Base-by-base conservation (phyloP, 768 basidiomycete genomes). In the Suillus luteus region DNA sequence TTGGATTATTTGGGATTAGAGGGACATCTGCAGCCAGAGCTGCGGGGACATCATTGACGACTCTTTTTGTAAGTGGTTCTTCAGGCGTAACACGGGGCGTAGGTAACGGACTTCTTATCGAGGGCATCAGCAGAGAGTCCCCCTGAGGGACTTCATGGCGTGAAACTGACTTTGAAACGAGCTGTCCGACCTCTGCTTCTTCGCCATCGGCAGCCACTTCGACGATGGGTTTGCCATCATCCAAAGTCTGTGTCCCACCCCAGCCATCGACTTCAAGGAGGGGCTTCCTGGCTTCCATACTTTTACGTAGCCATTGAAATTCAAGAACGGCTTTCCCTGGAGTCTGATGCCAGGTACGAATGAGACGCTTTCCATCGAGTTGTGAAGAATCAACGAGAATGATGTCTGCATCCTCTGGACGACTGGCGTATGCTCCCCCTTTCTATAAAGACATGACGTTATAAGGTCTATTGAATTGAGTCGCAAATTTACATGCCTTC, bases 41-140 rank as follows among this genome's bases (percentile, higher is more conserved):
- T 62, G 60, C 60, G 33, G 61, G 33, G 35, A 44, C 40, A 57
- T 62, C 58, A 27, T 55, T 61, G 31, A 57, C 55, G n/a, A 52
- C 58, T 52, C 51, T 62, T 22, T 67, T 71, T n/a, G 68, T 60
- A 3, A 65, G 40, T 22, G 68, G 63, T 44, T 79, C 79, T 14
- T 80, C 75, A 17, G 87, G 86, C 15, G 86, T 87, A 17, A 80
- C 78, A 33, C 87, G 79, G 19, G 88, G 88, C 4, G 87, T 89
- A 38, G 87, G 87, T 60, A 89, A 71, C 61, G 83, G 80, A 69
- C 84, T 85, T 84, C 83, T 86, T 83, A 72, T 70, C 55, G 67
- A 59, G 31, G 27, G 48, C 15, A 67, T 75, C 65, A 72, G 60
- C 60, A 33, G 61, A 54, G 62, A 27, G 64, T 59, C 66, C 62